phyloP scores from a whole-genome alignment of 2,329 filamentous ascomycete species.

The Aspergillus persii region DNA sequence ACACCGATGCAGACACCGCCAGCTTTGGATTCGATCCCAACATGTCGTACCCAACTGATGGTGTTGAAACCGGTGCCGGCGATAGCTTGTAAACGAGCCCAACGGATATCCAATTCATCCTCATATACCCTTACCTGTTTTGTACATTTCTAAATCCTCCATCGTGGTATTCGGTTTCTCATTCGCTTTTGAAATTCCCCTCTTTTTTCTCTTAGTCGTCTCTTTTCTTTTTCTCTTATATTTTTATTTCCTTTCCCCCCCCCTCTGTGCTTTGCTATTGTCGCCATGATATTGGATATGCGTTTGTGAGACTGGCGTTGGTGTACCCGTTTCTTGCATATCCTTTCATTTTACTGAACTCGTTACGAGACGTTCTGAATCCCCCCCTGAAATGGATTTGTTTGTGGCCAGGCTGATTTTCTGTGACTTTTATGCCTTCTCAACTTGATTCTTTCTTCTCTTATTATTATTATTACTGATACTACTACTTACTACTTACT shows the following conservation, averaged over 20 bases:
- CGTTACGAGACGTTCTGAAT: constrained; percentile 11
- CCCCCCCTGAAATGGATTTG: constrained; percentile 9
- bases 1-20: constrained; percentile 50
- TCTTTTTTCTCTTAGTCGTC: constrained; percentile 10
- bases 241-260: constrained; percentile 13
- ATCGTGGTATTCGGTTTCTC: constrained; percentile 24
- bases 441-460: constrained; percentile 25
- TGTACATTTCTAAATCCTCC: constrained; percentile 33
- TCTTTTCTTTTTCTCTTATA: constrained; percentile 5
- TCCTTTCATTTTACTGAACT: constrained; percentile 17
- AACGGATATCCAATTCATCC: constrained; percentile 34
- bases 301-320: constrained; percentile 36
- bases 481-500: constrained; percentile 17
- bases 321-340: constrained; percentile 33
- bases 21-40: constrained; percentile 45
- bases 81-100: constrained; percentile 38
- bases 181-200: constrained; percentile 16
- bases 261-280: constrained; percentile 15
- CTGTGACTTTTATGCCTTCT: constrained; percentile 22
- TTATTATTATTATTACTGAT: constrained; percentile 32
- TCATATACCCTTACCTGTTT: constrained; percentile 38
- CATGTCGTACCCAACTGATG: constrained; percentile 38
- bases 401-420: constrained; percentile 15
- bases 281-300: constrained; percentile 31
- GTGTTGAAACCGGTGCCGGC: constrained; percentile 43